phyloP scores from a whole-genome alignment of 768 basidiomycete species.

The Boletus pseudo-olivaceus region DNA sequence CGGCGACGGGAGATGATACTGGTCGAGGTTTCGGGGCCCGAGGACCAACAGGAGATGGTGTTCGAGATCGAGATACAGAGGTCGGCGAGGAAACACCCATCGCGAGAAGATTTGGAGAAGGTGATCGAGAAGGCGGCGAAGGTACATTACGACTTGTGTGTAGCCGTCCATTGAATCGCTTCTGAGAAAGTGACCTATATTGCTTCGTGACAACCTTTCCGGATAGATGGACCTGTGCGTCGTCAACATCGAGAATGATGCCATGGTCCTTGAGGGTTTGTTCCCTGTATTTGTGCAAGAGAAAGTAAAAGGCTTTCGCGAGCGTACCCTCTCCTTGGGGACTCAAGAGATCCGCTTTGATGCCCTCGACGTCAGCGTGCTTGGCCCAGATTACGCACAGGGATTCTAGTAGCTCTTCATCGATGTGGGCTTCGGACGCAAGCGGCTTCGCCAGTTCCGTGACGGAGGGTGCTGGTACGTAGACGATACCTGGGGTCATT shows the following conservation, averaged over 20 bases:
- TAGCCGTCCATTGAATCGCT: conserved; percentile 23
- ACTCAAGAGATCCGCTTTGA: conserved; percentile 65
- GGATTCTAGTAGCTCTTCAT: conserved; percentile 73
- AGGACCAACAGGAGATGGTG: conserved; percentile 51
- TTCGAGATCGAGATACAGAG: conserved; percentile 37
- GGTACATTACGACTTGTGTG: conserved; percentile 27
- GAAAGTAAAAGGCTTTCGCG: conserved; percentile 87
- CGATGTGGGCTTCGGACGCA: conserved; percentile 63
- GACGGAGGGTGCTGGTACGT: conserved; percentile 55
- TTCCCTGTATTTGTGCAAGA: conserved; percentile 74
- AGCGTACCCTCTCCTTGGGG: conserved; percentile 67
- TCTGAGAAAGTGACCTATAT: conserved; percentile 40
- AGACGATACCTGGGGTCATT: conserved; percentile 45
- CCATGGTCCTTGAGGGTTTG: conserved; percentile 54
- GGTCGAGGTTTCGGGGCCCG: conserved; percentile 36
- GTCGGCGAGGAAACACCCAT: conserved; percentile 13
- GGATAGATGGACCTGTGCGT: conserved; percentile 8
- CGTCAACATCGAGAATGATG: conserved; percentile 38
- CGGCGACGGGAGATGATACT: conserved; percentile 27
- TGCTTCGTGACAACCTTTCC: conserved; percentile 38
- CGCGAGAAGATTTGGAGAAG: conserved; percentile 23
- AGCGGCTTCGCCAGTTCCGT: conserved; percentile 70
- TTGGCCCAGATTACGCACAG: conserved; percentile 83
- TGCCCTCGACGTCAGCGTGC: conserved; percentile 55
- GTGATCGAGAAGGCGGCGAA: conserved; percentile 27